phyloP scores from a whole-genome alignment of 2,329 filamentous ascomycete species.

The Fusarium domesticum region DNA sequence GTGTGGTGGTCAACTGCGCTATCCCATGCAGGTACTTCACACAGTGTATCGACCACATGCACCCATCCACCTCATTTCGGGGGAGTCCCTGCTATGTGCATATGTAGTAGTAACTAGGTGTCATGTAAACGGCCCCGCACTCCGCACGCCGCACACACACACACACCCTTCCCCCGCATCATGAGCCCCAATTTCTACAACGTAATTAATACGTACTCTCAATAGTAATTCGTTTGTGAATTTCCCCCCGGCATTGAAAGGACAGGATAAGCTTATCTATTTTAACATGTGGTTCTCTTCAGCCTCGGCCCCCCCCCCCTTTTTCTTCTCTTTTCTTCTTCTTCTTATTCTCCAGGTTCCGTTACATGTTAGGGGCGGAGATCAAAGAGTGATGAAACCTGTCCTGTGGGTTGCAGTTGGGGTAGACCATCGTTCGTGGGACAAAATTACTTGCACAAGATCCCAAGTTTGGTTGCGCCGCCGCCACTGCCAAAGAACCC shows the following conservation, averaged over 20 bases:
- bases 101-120: no score
- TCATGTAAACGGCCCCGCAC: slow-evolving; percentile 6
- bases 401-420: no score
- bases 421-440: no score
- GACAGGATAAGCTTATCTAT: not conserved
- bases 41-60: no score
- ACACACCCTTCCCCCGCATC: slow-evolving; percentile 9
- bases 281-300: slow-evolving; percentile 10
- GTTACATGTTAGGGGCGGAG: no score
- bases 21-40: slow-evolving; percentile 10
- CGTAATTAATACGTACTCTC: slow-evolving; percentile 25
- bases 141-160: not conserved
- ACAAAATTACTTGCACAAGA: no score
- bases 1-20: slow-evolving; percentile 6
- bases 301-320: not conserved
- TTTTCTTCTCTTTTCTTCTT: slow-evolving; percentile 2
- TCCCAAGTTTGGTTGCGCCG: no score
- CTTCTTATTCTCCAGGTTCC: no score
- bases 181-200: slow-evolving; percentile 26
- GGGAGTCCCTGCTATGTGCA: no score
- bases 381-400: no score
- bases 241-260: not conserved
- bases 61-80: no score
- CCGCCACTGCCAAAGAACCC: no score
- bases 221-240: slow-evolving; percentile 8